Conservation (phyloP, 2,329 filamentous ascomycete genomes). For the Colletotrichum sp. region DNA sequence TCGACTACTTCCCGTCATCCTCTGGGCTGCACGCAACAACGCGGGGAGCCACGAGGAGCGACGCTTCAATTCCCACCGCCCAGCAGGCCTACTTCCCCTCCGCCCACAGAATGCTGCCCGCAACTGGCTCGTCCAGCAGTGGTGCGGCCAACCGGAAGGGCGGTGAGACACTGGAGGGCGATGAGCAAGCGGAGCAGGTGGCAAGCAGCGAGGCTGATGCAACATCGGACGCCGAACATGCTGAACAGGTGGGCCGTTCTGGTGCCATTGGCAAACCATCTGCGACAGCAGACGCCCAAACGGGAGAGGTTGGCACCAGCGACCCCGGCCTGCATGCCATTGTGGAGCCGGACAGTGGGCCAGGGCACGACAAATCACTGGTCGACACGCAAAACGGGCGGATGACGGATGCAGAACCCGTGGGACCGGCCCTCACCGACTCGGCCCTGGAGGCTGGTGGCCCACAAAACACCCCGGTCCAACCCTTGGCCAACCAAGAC, state of each 20-base stretch:
- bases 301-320: neutral
- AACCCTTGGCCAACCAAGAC: conserved; percentile 19
- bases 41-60: neutral
- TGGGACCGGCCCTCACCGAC: conserved; percentile 24
- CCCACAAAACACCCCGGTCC: conserved; percentile 18
- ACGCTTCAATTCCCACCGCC: neutral
- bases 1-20: conserved; percentile 6
- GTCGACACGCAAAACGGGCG: conserved; percentile 20
- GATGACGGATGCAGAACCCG: conserved; percentile 21
- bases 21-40: conserved; percentile 2
- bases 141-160: conserved; percentile 10
- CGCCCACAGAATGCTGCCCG: neutral
- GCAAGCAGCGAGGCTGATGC: conserved; percentile 16
- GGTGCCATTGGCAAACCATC: conserved; percentile 14
- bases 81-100: neutral
- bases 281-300: neutral
- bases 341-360: conserved; percentile 5
- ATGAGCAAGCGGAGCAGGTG: conserved; percentile 3
- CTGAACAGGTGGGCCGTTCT: conserved; percentile 13
- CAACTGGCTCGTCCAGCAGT: neutral
- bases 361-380: conserved; percentile 16
- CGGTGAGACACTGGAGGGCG: conserved; percentile 12
- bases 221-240: neutral
- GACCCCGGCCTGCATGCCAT: conserved; percentile 18
- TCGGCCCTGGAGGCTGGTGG: conserved; percentile 20